Evolutionary conservation across 148 eudicot species (phyloP), one percentile per base, ranked within the genome.

Genomic region (Polygonum maritimum): DNA sequence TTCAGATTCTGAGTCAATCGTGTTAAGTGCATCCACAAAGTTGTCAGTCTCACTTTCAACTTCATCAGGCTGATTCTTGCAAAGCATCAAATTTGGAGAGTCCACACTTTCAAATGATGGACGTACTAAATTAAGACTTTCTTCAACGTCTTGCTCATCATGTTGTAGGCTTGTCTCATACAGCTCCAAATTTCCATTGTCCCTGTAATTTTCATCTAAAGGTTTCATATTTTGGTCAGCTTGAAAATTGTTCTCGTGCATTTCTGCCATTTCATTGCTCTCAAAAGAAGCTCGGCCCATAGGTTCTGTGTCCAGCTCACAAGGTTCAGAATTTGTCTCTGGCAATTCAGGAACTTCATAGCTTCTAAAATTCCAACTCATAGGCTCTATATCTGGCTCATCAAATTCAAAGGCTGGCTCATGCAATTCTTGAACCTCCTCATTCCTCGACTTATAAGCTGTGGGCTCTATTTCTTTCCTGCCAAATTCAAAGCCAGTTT

Each of bases 1-100:
- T 84, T 96, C 99, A 77, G 89, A 79, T 79, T 96, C 98, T 36
- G 99, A 91, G 69, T 96, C 99, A 55, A 96, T 91, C 5, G 86
- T 88, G 82, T 91, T 87, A 77, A 91, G 99, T 33, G 99, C 98
- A 82, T 96, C 98, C 85, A 89, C 81, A 79, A 77, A 96, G 78
- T 84, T 75, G 54, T 92, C 99, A 44, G 95, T 82, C 82, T 90
- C 99, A 76, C 99, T 96, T 77, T 92, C 99, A 69, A 79, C 69
- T 49, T 92, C 99, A 80, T 90, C 93, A 69, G 69, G 75, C 74
- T 78, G 83, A 48, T 81, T 79, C 85, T 82, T 78, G 36, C 80
- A 78, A 49, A 77, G 21, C 40, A 76, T 67, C 26, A 75, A 73
- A 52, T 79, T 35, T 31, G 73, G 72, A 69, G 76, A 47, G 54